phyloP scores from a whole-genome alignment of 805 yeast species.

The Lachancea waltii region DNA sequence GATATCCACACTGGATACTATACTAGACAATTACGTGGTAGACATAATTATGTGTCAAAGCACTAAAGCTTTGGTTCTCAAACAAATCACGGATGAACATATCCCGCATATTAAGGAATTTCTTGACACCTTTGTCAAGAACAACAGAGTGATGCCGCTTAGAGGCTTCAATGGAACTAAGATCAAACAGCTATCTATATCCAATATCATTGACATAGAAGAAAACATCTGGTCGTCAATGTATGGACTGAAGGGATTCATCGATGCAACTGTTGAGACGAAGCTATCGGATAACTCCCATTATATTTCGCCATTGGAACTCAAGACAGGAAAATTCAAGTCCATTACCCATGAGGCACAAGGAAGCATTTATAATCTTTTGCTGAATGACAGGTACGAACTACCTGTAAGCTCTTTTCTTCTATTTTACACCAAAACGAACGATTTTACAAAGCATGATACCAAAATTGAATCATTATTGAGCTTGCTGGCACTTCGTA shows the following conservation, averaged over 20 bases:
- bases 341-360: slow-evolving; percentile 76
- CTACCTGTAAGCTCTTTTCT: slow-evolving; percentile 58
- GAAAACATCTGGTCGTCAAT: slow-evolving; percentile 89
- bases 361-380: slow-evolving; percentile 69
- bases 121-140: slow-evolving; percentile 42
- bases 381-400: slow-evolving; percentile 75
- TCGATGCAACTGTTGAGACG: slow-evolving; percentile 81
- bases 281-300: slow-evolving; percentile 38
- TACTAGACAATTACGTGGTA: slow-evolving; percentile 40
- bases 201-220: slow-evolving; percentile 73
- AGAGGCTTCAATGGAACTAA: slow-evolving; percentile 26
- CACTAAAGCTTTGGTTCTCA: slow-evolving; percentile 38
- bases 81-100: slow-evolving; percentile 41
- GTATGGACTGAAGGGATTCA: slow-evolving; percentile 82
- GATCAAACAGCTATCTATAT: slow-evolving; percentile 43
- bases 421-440: slow-evolving; percentile 65
- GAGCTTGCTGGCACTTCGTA: slow-evolving; percentile 65
- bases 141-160: slow-evolving; percentile 21
- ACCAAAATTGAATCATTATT: slow-evolving; percentile 52
- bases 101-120: slow-evolving; percentile 47
- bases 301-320: slow-evolving; percentile 71
- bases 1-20: slow-evolving; percentile 33
- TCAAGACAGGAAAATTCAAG: slow-evolving; percentile 72
- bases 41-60: slow-evolving; percentile 53
- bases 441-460: slow-evolving; percentile 48